Percentiles rank a stretch among this genome's conserved stretches.
These are phyloP conservation scores for Phytophthora fragariae DNA, from an alignment of 352 stramenopile species.

Conservation along the genomic window DNA sequence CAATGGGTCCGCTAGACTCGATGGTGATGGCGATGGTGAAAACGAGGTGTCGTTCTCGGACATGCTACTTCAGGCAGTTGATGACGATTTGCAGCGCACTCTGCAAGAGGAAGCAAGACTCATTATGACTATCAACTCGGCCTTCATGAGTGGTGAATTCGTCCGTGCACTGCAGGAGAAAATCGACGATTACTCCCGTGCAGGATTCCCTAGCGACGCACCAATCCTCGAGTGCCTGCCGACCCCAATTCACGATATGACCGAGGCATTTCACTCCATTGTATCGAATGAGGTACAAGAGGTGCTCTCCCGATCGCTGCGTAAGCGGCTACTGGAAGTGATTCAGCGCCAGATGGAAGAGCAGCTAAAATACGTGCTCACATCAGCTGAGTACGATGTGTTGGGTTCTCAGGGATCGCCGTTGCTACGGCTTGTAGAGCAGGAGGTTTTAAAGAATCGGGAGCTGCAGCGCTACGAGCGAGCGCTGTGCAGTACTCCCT, in stretches of 20 bases:
- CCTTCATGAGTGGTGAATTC: constrained; percentile 83
- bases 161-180: constrained; percentile 65
- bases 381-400: constrained; percentile 67
- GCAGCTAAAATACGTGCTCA: constrained; percentile 72
- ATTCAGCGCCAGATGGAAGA: constrained; percentile 58
- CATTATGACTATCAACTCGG: constrained; percentile 91
- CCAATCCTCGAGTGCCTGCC: constrained; percentile 78
- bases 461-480: constrained; percentile 68
- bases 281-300: constrained; percentile 78
- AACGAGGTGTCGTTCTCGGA: constrained; percentile 80
- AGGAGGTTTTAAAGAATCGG: constrained; percentile 74
- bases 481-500: constrained; percentile 62
- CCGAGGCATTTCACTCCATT: constrained; percentile 74
- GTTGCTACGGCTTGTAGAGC: constrained; percentile 70
- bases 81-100: constrained; percentile 73
- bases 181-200: constrained; percentile 59
- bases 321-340: constrained; percentile 52
- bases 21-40: constrained; percentile 30
- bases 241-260: constrained; percentile 74
- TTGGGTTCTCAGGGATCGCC: constrained; percentile 69
- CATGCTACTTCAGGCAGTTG: constrained; percentile 78
- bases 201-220: constrained; percentile 59
- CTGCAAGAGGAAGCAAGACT: constrained; percentile 78
- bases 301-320: constrained; percentile 58
- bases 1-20: background rate